Base-by-base conservation (phyloP, 1,284 basidiomycete genomes). In the Neonothopanus nambi region DNA sequence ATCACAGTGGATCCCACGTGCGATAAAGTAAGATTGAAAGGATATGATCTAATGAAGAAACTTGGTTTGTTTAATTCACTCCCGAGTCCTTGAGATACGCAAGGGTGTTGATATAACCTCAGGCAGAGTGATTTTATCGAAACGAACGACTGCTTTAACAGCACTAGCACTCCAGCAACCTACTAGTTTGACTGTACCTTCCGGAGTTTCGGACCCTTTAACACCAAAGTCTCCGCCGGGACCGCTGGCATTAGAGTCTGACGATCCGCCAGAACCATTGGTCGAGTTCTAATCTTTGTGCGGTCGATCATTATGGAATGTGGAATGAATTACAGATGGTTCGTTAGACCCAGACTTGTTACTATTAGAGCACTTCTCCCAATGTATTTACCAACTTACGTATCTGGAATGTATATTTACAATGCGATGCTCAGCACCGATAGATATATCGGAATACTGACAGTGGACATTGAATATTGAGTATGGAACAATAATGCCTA, bases 21-120 rank as follows among this genome's bases (percentile, higher is more conserved):
- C 54, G 75, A 78, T 60, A 73, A 70, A 58, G 68, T 69, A 54
- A 66, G 79, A 52, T 52, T 81, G 48, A 74, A 70, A 61, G 79
- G 77, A 13, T 81, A 79, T 53, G 79, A 81, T 56, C 62, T 70
- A 28, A 64, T 78, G 52, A 81, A 76, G 63, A 69, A 67, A 56
- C 62, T 78, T 20, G 72, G 79, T 74, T 59, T 30, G 55, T 60
- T 41, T 17, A 23, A 33, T 48, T 38, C 12, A 47, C 23, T 46
- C 38, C 12, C 11, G 35, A 4, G 3, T 40, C 23, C 23, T 8
- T 28, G 11, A 15, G 36, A 36, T 11, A 21, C 20, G 51, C 28
- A 28, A 9, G 17, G 35, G 23, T 28, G 13, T 23, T n/a, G 30
- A 11, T 17, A 12, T 13, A 13, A 20, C 20, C 50, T 38, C 39